Evolutionary conservation across 352 stramenopile species (phyloP).

Genomic region (Phytophthora fragariae): DNA sequence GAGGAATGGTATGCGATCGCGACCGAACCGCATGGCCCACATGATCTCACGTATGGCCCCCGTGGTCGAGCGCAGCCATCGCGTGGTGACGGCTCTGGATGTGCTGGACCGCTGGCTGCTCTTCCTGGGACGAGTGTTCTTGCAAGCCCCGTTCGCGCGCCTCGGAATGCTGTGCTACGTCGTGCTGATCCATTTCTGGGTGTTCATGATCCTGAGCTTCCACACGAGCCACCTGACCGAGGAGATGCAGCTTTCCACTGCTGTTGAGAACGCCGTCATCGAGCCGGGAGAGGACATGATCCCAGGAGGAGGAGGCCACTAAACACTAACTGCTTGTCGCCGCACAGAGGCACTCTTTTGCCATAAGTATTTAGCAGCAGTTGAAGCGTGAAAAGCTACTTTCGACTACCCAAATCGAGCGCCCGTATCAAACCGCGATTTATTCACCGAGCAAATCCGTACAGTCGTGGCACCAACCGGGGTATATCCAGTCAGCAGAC

Average conservation of each 20-base stretch:
- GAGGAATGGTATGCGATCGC: slow-evolving; percentile 40
- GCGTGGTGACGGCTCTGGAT: slow-evolving; percentile 69
- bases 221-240: slow-evolving; percentile 88
- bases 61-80: slow-evolving; percentile 74
- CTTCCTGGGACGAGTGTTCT: slow-evolving; percentile 82
- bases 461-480: slow-evolving; percentile 1
- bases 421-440: not conserved
- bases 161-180: slow-evolving; percentile 83
- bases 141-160: slow-evolving; percentile 77
- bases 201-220: slow-evolving; percentile 88
- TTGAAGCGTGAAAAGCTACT: not conserved
- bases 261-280: slow-evolving; percentile 25
- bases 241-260: slow-evolving; percentile 61
- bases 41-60: slow-evolving; percentile 71
- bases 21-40: slow-evolving; percentile 72
- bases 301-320: slow-evolving; percentile 27
- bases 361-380: slow-evolving; percentile 3
- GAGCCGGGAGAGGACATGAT: slow-evolving; percentile 42
- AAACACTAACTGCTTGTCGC: not conserved
- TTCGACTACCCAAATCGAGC: not conserved
- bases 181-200: slow-evolving; percentile 84
- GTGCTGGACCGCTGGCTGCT: slow-evolving; percentile 78
- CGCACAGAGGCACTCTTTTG: not conserved
- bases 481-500: slow-evolving; percentile 17
- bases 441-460: not conserved